These are phyloP conservation scores for Polyporus arcularius DNA, from an alignment of 768 basidiomycete genomes.

Conservation along the genomic window DNA sequence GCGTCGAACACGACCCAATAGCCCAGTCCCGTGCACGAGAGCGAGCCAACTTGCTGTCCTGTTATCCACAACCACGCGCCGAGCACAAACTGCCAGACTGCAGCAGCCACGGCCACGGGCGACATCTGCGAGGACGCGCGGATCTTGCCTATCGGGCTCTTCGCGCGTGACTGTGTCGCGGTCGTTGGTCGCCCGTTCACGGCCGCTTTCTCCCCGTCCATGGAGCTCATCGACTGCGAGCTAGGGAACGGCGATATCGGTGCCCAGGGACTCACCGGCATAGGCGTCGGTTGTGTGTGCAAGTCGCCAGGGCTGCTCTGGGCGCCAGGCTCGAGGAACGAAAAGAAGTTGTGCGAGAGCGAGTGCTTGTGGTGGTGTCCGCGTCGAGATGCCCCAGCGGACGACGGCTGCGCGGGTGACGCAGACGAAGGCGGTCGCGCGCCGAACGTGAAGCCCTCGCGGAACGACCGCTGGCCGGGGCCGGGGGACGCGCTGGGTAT, in stretches of 20 bases:
- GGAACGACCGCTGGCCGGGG: conserved; percentile 41
- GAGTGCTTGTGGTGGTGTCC: conserved; percentile 95
- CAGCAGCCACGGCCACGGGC: conserved; percentile 13
- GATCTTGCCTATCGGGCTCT: conserved; percentile 20
- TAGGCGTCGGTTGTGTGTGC: conserved; percentile 60
- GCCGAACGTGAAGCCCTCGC: conserved; percentile 67
- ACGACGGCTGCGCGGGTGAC: conserved; percentile 27
- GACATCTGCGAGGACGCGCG: conserved; percentile 20
- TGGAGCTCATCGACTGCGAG: conserved; percentile 1
- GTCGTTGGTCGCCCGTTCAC: conserved; percentile 9
- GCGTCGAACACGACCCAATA: conserved; percentile 98
- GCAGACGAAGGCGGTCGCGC: conserved; percentile 45
- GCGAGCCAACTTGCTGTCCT: conserved; percentile 85
- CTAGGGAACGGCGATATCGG: conserved; percentile 47
- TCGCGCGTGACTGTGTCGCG: conserved; percentile 8
- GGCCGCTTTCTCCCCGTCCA: background rate
- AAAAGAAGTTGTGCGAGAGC: conserved; percentile 92
- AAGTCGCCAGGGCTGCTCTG: conserved; percentile 37
- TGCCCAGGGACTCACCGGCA: conserved; percentile 69
- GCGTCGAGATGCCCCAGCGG: conserved; percentile 44
- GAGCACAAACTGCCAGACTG: conserved; percentile 50
- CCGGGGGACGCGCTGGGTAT: conserved; percentile 44
- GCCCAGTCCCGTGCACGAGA: conserved; percentile 87
- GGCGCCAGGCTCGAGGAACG: conserved; percentile 82
- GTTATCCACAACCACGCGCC: conserved; percentile 84